phyloP scores from a whole-genome alignment of 2,329 filamentous ascomycete species.

The Apiospora aurea region DNA sequence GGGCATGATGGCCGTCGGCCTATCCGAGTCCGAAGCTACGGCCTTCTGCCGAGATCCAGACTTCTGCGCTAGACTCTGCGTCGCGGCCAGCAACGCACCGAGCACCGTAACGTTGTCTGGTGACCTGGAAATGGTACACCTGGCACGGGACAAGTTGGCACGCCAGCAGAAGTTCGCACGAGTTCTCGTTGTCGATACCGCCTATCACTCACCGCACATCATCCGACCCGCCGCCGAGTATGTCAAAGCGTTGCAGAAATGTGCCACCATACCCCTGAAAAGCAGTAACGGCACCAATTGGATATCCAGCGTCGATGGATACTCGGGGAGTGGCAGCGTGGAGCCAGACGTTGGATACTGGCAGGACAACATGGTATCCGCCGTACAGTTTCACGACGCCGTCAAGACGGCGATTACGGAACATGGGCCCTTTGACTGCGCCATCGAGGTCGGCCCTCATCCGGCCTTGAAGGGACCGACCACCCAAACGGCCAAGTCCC shows the following conservation, averaged over 20 bases:
- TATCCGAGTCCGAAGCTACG: constrained; percentile 38
- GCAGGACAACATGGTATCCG: constrained; percentile 49
- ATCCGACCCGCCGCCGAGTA: constrained; percentile 43
- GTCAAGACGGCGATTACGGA: constrained; percentile 33
- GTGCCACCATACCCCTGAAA: constrained; percentile 36
- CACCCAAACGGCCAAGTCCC: constrained; percentile 33
- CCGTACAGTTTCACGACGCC: constrained; percentile 50
- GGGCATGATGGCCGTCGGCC: constrained; percentile 39
- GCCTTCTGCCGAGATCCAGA: constrained; percentile 33
- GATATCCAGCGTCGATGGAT: constrained; percentile 50
- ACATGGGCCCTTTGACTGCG: constrained; percentile 37
- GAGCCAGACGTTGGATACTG: constrained; percentile 45
- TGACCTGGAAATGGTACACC: constrained; percentile 34
- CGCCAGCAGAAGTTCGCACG: constrained; percentile 42
- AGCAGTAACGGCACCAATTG: constrained; percentile 41
- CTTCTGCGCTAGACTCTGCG: constrained; percentile 34
- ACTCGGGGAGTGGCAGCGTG: constrained; percentile 28
- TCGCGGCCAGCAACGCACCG: constrained; percentile 41
- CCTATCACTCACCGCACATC: constrained; percentile 61
- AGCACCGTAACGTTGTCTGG: constrained; percentile 40
- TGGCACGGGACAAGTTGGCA: constrained; percentile 32
- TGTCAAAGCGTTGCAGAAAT: constrained; percentile 38
- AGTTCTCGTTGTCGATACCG: constrained; percentile 50
- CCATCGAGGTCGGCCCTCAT: constrained; percentile 42
- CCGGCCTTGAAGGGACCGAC: constrained; percentile 38